phyloP scores from a whole-genome alignment of 208 protist species.

The Crithidia thermophila region DNA sequence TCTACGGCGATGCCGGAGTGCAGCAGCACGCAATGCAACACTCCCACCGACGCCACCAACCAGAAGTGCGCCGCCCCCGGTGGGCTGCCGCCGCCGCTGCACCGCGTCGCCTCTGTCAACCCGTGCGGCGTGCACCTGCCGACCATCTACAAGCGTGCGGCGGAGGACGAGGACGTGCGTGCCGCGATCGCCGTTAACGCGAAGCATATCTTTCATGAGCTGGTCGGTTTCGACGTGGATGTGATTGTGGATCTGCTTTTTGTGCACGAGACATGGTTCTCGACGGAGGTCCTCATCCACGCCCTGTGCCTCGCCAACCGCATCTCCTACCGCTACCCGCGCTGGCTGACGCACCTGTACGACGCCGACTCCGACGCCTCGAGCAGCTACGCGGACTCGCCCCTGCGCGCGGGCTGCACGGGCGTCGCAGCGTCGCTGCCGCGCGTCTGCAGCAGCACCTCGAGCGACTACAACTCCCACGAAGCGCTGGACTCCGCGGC shows the following conservation, averaged over 20 bases:
- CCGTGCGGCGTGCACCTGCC: background rate
- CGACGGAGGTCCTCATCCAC: constrained; percentile 40
- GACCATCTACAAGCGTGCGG: constrained; percentile 13
- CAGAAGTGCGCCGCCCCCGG: background rate
- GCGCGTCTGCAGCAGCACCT: constrained; percentile 34
- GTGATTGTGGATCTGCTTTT: constrained; percentile 41
- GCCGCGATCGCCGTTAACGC: constrained; percentile 16
- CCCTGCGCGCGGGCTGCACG: background rate
- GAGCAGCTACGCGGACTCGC: constrained; percentile 15
- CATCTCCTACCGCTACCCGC: constrained; percentile 33
- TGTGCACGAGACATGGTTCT: constrained; percentile 37
- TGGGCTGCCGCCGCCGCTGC: background rate
- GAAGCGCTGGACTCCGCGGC: constrained; percentile 5
- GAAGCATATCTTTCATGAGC: constrained; percentile 17
- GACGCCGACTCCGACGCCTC: constrained; percentile 7
- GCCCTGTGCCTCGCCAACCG: constrained; percentile 51
- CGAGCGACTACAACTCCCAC: constrained; percentile 20
- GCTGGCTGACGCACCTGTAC: constrained; percentile 21
- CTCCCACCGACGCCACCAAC: background rate
- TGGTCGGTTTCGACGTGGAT: constrained; percentile 36
- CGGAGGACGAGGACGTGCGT: constrained; percentile 18
- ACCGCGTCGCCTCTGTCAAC: background rate
- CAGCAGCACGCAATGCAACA: constrained; percentile 15
- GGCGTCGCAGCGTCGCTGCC: background rate
- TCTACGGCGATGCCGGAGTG: constrained; percentile 21